Evolutionary conservation across 495 filamentous ascomycete species (phyloP).

Genomic region (Penicillium taxi): DNA sequence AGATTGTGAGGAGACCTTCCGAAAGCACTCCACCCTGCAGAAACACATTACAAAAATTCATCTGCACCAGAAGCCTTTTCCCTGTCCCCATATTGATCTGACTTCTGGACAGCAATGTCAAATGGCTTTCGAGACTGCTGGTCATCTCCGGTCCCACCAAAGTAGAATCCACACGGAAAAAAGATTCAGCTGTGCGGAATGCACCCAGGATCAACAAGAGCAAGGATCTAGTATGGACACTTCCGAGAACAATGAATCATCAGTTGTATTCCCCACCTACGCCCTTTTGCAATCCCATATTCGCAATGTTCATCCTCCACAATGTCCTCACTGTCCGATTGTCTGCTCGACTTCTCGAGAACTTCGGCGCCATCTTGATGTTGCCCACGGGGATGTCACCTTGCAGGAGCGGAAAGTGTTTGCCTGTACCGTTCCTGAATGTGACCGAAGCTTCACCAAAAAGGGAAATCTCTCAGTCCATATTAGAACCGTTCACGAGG

Average conservation of each 20-base stretch:
- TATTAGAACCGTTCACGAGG: constrained; percentile 64
- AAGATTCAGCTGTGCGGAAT: constrained; percentile 66
- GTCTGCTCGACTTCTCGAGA: constrained; percentile 52
- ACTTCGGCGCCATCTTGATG: constrained; percentile 62
- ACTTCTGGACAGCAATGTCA: constrained; percentile 52
- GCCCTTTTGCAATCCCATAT: constrained; percentile 63
- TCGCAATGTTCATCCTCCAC: constrained; percentile 58
- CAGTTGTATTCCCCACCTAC: constrained; percentile 62
- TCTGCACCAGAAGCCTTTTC: constrained; percentile 57
- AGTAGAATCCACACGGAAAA: constrained; percentile 59
- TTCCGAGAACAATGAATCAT: constrained; percentile 6
- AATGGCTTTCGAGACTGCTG: constrained; percentile 62
- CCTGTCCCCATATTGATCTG: constrained; percentile 53
- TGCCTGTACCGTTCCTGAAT: constrained; percentile 55
- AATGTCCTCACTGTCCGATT: constrained; percentile 63
- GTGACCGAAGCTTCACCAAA: constrained; percentile 65
- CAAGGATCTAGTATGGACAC: constrained; percentile 10
- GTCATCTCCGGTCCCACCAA: constrained; percentile 61
- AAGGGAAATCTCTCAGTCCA: constrained; percentile 74
- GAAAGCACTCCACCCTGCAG: constrained; percentile 81
- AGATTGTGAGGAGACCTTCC: constrained; percentile 69
- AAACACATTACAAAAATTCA: constrained; percentile 71
- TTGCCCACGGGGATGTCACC: constrained; percentile 53
- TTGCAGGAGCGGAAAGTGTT: constrained; percentile 56
- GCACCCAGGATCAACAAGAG: constrained; percentile 32